A percentile compares a stretch with the other conserved stretches of the same genome.
Conservation (phyloP, 176 grass and related monocot genomes). For the Eremochloa ophiuroides region DNA sequence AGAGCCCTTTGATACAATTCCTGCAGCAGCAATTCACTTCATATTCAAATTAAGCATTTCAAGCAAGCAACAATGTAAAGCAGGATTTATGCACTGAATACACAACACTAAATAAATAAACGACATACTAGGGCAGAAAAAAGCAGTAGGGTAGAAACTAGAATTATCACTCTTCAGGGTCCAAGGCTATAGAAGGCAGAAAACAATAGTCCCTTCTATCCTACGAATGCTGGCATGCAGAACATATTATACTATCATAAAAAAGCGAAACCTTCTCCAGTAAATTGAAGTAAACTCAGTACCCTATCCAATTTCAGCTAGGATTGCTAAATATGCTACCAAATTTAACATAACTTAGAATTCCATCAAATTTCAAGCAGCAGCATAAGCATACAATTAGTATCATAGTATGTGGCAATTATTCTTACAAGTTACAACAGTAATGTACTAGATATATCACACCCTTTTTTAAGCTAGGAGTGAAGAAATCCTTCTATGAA, state of each 20-base stretch:
- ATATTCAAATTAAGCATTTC: constrained; percentile 6
- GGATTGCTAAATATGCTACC: neutral
- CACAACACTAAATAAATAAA: neutral
- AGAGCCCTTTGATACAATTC: constrained; percentile 91
- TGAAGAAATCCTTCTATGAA: neutral
- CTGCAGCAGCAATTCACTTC: constrained; percentile 41
- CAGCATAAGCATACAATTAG: neutral
- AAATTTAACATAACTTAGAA: neutral
- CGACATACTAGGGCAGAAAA: neutral
- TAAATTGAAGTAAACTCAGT: neutral
- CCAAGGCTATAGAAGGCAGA: constrained; percentile 2
- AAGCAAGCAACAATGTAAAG: neutral
- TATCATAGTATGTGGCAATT: no score
- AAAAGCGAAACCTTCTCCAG: neutral
- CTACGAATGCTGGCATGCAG: neutral
- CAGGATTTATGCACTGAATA: neutral
- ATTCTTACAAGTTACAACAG: neutral
- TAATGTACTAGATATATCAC: neutral
- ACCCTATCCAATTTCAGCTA: neutral
- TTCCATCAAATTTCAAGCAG: neutral
- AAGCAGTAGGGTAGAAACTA: neutral
- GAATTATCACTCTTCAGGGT: neutral
- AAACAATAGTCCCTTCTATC: neutral
- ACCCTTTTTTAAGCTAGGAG: neutral
- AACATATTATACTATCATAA: neutral